Base-by-base conservation (phyloP, 306 rosid species). In the Quercus alba region DNA sequence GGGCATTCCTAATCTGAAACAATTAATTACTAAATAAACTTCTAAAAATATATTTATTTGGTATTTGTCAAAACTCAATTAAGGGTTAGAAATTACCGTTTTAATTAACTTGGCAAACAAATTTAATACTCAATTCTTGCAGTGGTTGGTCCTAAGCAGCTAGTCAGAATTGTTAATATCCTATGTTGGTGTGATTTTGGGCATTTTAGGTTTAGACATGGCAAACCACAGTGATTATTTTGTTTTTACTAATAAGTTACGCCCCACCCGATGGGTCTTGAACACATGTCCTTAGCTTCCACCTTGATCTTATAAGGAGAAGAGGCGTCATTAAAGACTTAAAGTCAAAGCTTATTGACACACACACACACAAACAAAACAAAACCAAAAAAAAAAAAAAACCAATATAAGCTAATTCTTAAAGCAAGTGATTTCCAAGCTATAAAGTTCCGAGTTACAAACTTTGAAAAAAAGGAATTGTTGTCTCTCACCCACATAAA, bases 11-110 rank as follows among this genome's bases (percentile, higher is more conserved):
- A 19, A 9, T 20, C 38, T 74, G 61, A 68, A 75, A 62, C 66
- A 70, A 75, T 76, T n/a, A 61, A 35, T 57, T 44, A 63, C 28
- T 35, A 33, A 73, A 71, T 69, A 62, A 66, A 82, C 17, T 26
- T 62, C 38, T 26, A 62, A 62, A 5, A 38, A 38, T 8, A 26
- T 62, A 23, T 5, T 26, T 25, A 62, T 14, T 14, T 12, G 6
- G 14, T 26, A 62, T 9, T 14, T 63, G 10, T 63, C 12, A 13
- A 19, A 63, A 63, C 9, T 35, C 28, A 62, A 28, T 62, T 25
- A 23, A 26, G 8, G 46, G 12, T 33, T 20, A 5, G 10, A 66
- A 31, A 66, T 44, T 31, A 66, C 49, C 13, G 5, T 3, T 12
- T 44, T 7, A 31, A 66, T 31, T 66, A 44, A 14, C 33, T 66